These are phyloP conservation scores for Picocystis sp. DNA, from an alignment of 163 green algal genomes.

Conservation along the genomic window DNA sequence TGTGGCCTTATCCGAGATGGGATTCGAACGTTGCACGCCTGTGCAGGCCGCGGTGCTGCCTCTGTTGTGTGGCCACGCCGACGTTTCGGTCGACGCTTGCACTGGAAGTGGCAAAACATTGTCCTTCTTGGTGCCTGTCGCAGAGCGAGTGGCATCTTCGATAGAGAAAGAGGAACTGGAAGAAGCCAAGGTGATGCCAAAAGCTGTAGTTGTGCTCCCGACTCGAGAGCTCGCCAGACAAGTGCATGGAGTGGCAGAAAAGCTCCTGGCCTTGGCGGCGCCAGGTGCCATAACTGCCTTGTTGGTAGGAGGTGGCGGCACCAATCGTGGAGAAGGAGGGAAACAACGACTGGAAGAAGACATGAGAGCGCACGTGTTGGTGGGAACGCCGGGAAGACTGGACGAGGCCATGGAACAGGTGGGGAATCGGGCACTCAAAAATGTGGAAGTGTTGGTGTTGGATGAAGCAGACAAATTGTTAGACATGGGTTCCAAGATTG, in stretches of 20 bases:
- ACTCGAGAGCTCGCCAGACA: constrained; percentile 86
- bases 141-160: constrained; percentile 32
- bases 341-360: constrained; percentile 27
- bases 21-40: not conserved
- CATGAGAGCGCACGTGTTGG: constrained; percentile 39
- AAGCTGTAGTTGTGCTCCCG: constrained; percentile 72
- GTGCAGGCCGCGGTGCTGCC: constrained; percentile 73
- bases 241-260: constrained; percentile 57
- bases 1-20: not conserved
- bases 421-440: not conserved
- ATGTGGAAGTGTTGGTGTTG: constrained; percentile 66
- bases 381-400: constrained; percentile 83
- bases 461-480: constrained; percentile 88
- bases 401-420: constrained; percentile 64
- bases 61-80: constrained; percentile 78
- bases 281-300: constrained; percentile 35
- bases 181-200: not conserved
- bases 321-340: constrained; percentile 36
- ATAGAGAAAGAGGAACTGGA: not conserved
- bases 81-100: constrained; percentile 87
- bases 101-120: constrained; percentile 95
- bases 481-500: constrained; percentile 69
- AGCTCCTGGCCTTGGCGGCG: constrained; percentile 44
- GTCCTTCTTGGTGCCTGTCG: constrained; percentile 81
- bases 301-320: constrained; percentile 71